A percentile compares a stretch with the other conserved stretches of the same genome.
These are phyloP conservation scores for Sistotremastrum suecicum DNA, from an alignment of 768 basidiomycete species.

Conservation along the genomic window DNA sequence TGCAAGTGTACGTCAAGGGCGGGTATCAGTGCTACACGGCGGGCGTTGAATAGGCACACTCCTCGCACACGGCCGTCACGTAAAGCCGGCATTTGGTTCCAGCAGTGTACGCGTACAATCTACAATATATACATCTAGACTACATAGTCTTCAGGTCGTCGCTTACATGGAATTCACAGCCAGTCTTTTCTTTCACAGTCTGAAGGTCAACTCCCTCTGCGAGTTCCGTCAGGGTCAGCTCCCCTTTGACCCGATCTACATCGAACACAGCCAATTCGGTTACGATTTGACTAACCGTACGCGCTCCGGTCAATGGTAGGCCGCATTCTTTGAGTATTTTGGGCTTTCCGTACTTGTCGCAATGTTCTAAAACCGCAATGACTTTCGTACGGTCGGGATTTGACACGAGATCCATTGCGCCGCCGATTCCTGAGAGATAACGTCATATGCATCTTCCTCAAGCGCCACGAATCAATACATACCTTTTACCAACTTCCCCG, in stretches of 20 bases:
- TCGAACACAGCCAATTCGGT: slow-evolving; percentile 88
- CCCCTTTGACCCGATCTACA: slow-evolving; percentile 63
- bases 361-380: slow-evolving; percentile 82
- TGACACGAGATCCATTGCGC: slow-evolving; percentile 93
- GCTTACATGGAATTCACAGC: slow-evolving; percentile 60
- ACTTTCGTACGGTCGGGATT: slow-evolving; percentile 93
- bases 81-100: no score
- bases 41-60: no score
- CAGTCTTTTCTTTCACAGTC: slow-evolving; percentile 79
- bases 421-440: slow-evolving; percentile 63
- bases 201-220: slow-evolving; percentile 77
- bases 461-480: slow-evolving; percentile 8
- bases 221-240: slow-evolving; percentile 63
- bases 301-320: slow-evolving; percentile 80
- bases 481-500: slow-evolving; percentile 84
- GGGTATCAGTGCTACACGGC: neutral
- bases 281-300: slow-evolving; percentile 80
- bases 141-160: slow-evolving; percentile 18
- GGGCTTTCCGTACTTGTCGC: slow-evolving; percentile 76
- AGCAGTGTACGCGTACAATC: no score
- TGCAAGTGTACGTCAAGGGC: neutral
- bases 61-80: no score
- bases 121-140: no score
- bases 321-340: slow-evolving; percentile 76
- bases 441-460: neutral